These are phyloP conservation scores for Nowakowskiella sp. DNA, from an alignment of 192 early-diverging fungal genomes.

Conservation along the genomic window DNA sequence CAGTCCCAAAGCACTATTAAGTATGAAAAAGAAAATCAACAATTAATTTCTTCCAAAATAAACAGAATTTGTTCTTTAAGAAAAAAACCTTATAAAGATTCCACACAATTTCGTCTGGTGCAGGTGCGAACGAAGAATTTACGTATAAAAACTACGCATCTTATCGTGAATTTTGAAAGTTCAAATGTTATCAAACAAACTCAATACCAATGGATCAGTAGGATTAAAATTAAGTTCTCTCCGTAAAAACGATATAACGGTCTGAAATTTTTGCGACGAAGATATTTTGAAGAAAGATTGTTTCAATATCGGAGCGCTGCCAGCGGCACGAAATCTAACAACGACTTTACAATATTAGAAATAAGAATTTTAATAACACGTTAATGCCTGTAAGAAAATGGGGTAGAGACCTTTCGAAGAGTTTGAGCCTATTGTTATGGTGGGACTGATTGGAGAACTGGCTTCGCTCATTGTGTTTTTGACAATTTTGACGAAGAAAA, in stretches of 20 bases:
- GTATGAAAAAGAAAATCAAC: not conserved
- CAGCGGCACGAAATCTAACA: slow-evolving; percentile 74
- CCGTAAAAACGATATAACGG: slow-evolving; percentile 75
- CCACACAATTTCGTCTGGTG: slow-evolving; percentile 81
- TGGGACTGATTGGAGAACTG: no score
- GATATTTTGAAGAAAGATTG: slow-evolving; percentile 79
- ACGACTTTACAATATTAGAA: slow-evolving; percentile 68
- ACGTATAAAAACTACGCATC: slow-evolving; percentile 75
- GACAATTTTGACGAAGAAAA: no score
- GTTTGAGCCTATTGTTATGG: no score
- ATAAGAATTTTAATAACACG: no score
- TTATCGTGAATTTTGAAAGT: not conserved
- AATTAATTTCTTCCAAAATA: not conserved
- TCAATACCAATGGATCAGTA: slow-evolving; percentile 66
- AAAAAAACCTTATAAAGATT: slow-evolving; percentile 67
- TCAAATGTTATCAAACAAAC: not conserved
- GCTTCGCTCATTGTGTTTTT: no score
- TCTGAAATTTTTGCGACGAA: slow-evolving; percentile 71
- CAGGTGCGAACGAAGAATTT: slow-evolving; percentile 88
- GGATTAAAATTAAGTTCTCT: slow-evolving; percentile 71
- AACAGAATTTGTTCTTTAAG: not conserved
- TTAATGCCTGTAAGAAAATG: no score
- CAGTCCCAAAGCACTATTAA: slow-evolving; percentile 73
- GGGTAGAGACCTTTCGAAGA: no score
- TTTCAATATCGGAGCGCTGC: slow-evolving; percentile 86